These are phyloP conservation scores for Asterochloris erici DNA, from an alignment of 139 green algal species.

Conservation along the genomic window DNA sequence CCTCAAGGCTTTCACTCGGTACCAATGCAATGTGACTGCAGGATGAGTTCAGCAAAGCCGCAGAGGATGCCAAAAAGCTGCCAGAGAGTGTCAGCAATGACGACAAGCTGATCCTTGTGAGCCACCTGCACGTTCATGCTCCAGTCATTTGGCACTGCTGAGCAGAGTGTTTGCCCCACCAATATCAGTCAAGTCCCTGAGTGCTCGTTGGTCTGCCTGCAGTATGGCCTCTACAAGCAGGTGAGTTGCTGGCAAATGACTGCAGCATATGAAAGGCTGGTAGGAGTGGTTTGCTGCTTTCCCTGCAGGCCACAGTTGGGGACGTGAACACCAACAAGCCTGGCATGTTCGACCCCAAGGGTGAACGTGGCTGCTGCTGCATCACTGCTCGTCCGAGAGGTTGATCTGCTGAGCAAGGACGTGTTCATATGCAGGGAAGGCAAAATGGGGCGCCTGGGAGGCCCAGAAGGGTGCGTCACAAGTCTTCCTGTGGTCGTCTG, in stretches of 20 bases:
- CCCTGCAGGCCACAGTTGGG: conserved; percentile 49
- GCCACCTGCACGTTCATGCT: no score
- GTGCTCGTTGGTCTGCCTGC: no score
- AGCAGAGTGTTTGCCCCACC: no score
- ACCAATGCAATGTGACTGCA: conserved; percentile 21
- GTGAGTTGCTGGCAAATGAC: no score
- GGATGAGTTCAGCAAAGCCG: conserved; percentile 74
- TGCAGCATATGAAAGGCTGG: no score
- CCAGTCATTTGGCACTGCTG: no score
- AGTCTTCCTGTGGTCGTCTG: neutral
- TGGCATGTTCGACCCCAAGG: conserved; percentile 69
- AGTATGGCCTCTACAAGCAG: conserved; percentile 73
- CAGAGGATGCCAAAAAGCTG: conserved; percentile 52
- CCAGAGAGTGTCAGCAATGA: conserved; percentile 45
- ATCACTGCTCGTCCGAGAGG: neutral
- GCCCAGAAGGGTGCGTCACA: conserved; percentile 40
- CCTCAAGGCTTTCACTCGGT: no score
- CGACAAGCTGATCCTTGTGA: conserved; percentile 52
- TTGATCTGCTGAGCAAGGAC: neutral
- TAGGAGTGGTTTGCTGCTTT: no score
- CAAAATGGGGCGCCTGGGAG: conserved; percentile 60
- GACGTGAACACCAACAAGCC: conserved; percentile 56
- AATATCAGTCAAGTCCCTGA: no score
- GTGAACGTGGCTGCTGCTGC: neutral
- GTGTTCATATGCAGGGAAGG: neutral